Base-by-base conservation (phyloP, 768 basidiomycete species). In the Naganishia randhawae region DNA sequence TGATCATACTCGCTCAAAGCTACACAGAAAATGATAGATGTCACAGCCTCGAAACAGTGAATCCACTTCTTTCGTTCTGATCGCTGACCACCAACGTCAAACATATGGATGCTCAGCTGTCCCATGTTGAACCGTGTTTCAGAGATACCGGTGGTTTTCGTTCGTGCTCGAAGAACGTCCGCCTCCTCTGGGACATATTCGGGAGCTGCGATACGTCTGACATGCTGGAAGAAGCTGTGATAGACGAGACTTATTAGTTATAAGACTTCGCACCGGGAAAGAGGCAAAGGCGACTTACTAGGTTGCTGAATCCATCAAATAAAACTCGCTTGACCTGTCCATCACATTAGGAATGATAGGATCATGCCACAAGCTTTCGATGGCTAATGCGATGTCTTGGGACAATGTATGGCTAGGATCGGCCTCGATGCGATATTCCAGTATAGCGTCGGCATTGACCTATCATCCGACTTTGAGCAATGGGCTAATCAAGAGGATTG, bases 221-320 rank as follows among this genome's bases (percentile, higher is more conserved):
- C 88, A 63, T 92, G 86, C 13, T 84, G 83, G 80, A 96, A 94
- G 81, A 97, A 97, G 79, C 90, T 92, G 72, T 5, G 14, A 52
- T 17, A n/a, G n/a, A 27, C 51, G n/a, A 37, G 52, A n/a, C 10
- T 5, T 17, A 22, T n/a, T 7, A 35, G 14, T 22, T 37, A 27
- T 8, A 37, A 11, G 22, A n/a, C 2, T 14, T 33, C 22, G 1
- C 13, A 22, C 14, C 22, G 13, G n/a, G n/a, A 27, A 11, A 22
- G 11, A 33, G 13, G 17, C 16, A 25, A 37, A 27, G 17, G 6
- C 41, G n/a, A 19, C 89, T 76, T 73, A 91, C 90, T 95, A 95
- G 50, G 84, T 83, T 0, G 94, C 94, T n/a, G 86, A 90, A 76
- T 96, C 94, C 91, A 94, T 95, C 16, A 96, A 82, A 76, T 95